Evolutionary conservation across 371 early-diverging fungal genomes (phyloP).

Genomic region (Dichotomocladium elegans): DNA sequence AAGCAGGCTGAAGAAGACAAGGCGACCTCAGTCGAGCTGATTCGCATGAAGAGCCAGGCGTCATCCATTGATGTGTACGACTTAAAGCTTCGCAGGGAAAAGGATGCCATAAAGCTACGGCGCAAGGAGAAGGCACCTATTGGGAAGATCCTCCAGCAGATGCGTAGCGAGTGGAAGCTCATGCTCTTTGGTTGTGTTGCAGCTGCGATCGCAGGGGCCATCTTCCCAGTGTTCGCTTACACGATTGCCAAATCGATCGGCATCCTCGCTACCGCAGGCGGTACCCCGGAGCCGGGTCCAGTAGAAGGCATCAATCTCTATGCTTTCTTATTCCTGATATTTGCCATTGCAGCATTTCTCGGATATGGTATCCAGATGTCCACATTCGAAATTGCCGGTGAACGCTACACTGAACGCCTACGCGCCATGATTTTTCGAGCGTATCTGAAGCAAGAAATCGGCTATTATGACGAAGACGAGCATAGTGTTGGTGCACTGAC

Average conservation of each 20-base stretch:
- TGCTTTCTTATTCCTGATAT: conserved; percentile 64
- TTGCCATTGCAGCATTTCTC: conserved; percentile 48
- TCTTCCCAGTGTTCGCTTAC: conserved; percentile 30
- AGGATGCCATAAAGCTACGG: conserved; percentile 28
- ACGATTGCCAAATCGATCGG: conserved; percentile 23
- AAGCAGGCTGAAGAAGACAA: neutral
- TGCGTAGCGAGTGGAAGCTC: conserved; percentile 29
- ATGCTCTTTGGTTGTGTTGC: conserved; percentile 34
- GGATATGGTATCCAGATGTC: conserved; percentile 22
- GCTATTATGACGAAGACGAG: conserved; percentile 76
- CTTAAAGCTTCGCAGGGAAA: conserved; percentile 26
- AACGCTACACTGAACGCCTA: conserved; percentile 52
- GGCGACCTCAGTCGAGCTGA: conserved; percentile 2
- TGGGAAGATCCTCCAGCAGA: conserved; percentile 21
- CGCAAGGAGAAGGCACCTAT: conserved; percentile 40
- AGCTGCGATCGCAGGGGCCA: conserved; percentile 49
- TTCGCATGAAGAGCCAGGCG: conserved; percentile 9
- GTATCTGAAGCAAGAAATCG: conserved; percentile 72
- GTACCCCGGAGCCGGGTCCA: conserved; percentile 19
- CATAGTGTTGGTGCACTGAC: conserved; percentile 79
- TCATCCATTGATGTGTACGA: conserved; percentile 24
- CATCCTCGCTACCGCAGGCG: conserved; percentile 11
- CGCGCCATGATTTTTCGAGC: conserved; percentile 50
- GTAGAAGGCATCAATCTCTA: conserved; percentile 61
- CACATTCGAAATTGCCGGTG: conserved; percentile 45